Evolutionary conservation across 2,329 filamentous ascomycete species (phyloP).

Genomic region (Aspergillus ustus): DNA sequence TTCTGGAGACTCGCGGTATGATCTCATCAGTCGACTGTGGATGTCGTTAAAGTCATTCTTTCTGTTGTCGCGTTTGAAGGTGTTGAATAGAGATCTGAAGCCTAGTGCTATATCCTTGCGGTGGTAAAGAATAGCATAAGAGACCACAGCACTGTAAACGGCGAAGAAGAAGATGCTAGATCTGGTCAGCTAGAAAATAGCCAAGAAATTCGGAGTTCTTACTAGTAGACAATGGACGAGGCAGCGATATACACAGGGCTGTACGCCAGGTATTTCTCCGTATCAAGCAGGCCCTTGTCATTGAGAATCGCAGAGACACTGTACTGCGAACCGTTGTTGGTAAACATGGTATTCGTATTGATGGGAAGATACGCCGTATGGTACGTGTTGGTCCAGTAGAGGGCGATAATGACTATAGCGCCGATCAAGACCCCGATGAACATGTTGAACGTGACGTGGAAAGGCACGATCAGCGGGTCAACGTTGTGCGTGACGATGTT

Average conservation of each 20-base stretch:
- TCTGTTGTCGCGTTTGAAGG: not conserved
- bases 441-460: slow-evolving; percentile 11
- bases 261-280: slow-evolving; percentile 4
- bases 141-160: slow-evolving; percentile 7
- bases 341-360: slow-evolving; percentile 15
- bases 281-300: slow-evolving; percentile 7
- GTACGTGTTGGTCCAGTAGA: slow-evolving; percentile 16
- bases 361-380: slow-evolving; percentile 15
- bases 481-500: slow-evolving; percentile 5
- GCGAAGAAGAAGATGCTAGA: slow-evolving; percentile 11
- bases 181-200: not conserved
- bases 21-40: slow-evolving; percentile 10
- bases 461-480: slow-evolving; percentile 14
- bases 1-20: slow-evolving; percentile 9
- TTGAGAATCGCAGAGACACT: slow-evolving; percentile 10
- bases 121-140: slow-evolving; percentile 5
- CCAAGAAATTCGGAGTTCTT: not conserved
- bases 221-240: slow-evolving; percentile 3
- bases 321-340: slow-evolving; percentile 8
- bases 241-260: slow-evolving; percentile 10
- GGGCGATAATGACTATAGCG: not conserved
- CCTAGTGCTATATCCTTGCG: slow-evolving; percentile 6
- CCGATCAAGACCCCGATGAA: slow-evolving; percentile 4
- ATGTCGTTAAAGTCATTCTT: slow-evolving; percentile 6
- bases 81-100: not conserved